Conservation (phyloP, 306 rosid species). For the Quercus glauca region DNA sequence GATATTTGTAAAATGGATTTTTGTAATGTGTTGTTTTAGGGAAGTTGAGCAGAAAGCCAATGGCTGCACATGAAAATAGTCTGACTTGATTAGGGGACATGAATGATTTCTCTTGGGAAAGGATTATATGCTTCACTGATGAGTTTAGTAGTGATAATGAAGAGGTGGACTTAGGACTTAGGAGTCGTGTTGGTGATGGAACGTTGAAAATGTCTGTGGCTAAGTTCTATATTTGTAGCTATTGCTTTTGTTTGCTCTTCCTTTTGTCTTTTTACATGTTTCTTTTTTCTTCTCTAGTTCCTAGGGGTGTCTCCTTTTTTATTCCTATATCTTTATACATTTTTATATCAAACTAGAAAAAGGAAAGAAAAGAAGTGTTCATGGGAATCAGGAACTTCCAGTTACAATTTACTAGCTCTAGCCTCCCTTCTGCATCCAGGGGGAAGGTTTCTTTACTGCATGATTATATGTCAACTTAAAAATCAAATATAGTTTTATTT, state of each 20-base stretch:
- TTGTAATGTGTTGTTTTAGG: not conserved
- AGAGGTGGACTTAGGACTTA: not conserved
- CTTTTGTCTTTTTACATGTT: no score
- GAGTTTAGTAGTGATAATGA: not conserved
- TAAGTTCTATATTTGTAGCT: not conserved
- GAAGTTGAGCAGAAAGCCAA: not conserved
- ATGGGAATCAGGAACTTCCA: not conserved
- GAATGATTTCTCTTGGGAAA: not conserved
- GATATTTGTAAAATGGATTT: not conserved
- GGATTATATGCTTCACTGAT: not conserved
- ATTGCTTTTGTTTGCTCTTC: not conserved
- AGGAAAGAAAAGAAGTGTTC: not conserved
- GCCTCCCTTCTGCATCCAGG: not conserved
- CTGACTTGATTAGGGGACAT: not conserved
- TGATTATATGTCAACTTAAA: not conserved
- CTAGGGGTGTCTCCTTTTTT: not conserved
- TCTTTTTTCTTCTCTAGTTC: not conserved
- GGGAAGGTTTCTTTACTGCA: not conserved
- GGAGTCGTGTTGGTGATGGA: not conserved
- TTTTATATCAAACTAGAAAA: not conserved
- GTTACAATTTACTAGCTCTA: not conserved
- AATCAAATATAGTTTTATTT: not conserved
- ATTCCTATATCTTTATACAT: not conserved
- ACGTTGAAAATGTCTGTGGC: not conserved
- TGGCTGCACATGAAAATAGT: not conserved